Percentiles rank a stretch among this genome's conserved stretches.
These are phyloP conservation scores for Amaranthus hypochondriacus DNA, from an alignment of 148 eudicot genomes.

Conservation along the genomic window DNA sequence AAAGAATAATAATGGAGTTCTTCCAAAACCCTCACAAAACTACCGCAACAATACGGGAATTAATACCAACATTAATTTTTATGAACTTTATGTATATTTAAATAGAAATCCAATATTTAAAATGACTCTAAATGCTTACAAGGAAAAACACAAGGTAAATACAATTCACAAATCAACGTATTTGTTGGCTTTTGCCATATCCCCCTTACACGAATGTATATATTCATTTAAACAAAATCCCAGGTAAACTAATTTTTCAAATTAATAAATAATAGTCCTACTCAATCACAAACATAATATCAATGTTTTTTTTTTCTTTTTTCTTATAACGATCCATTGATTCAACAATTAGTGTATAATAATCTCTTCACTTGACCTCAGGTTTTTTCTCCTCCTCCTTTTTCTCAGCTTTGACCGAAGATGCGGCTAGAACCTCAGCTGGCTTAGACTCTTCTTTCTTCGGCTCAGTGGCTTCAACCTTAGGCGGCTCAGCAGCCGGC, in stretches of 20 bases:
- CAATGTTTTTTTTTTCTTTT: not conserved
- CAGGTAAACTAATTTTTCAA: not conserved
- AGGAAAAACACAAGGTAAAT: not conserved
- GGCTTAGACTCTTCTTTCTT: slow-evolving; percentile 19
- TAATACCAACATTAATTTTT: no score
- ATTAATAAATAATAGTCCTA: not conserved
- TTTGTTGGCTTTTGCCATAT: no score
- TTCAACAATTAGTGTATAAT: not conserved
- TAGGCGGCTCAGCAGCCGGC: slow-evolving; percentile 23
- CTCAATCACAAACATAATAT: slow-evolving; percentile 2
- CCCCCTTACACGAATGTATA: no score
- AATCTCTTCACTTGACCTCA: slow-evolving; percentile 1
- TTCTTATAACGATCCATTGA: not conserved
- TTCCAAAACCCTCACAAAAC: no score
- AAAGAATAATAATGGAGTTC: no score
- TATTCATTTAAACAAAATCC: not conserved
- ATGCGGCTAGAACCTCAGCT: slow-evolving; percentile 5
- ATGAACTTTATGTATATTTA: no score
- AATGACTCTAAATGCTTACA: no score
- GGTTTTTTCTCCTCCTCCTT: slow-evolving; percentile 20
- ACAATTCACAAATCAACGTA: not conserved
- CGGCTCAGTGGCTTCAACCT: slow-evolving; percentile 13
- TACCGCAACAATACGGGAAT: no score
- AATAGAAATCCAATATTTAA: no score
- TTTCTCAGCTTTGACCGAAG: not conserved